phyloP scores from a whole-genome alignment of 768 basidiomycete genomes.

The Boletus rufocinnamomeus region DNA sequence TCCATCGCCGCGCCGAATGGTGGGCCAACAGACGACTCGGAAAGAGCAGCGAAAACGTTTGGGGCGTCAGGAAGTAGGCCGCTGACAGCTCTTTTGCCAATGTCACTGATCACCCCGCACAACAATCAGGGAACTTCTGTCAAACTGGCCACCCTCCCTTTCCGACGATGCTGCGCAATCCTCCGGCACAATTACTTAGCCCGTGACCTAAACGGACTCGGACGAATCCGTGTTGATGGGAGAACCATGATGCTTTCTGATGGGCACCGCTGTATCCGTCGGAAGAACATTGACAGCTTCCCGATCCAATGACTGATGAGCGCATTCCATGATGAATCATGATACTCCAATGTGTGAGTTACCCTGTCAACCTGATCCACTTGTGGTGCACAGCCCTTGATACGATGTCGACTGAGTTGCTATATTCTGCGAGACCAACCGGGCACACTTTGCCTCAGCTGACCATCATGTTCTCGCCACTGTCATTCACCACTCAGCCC shows the following conservation, averaged over 20 bases:
- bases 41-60: slow-evolving; percentile 92
- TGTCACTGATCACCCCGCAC: slow-evolving; percentile 3
- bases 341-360: neutral
- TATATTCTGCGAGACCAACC: neutral
- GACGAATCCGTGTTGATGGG: neutral
- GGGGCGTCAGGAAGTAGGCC: slow-evolving; percentile 83
- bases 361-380: neutral
- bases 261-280: neutral
- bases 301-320: neutral
- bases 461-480: slow-evolving; percentile 11
- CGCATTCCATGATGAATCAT: no score
- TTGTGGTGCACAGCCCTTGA: neutral
- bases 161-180: slow-evolving; percentile 22
- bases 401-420: neutral
- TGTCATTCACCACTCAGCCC: slow-evolving; percentile 39
- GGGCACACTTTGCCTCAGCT: no score
- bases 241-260: neutral
- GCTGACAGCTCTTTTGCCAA: neutral
- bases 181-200: slow-evolving; percentile 27
- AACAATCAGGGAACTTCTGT: slow-evolving; percentile 22
- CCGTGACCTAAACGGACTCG: neutral
- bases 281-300: neutral
- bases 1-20: slow-evolving; percentile 87
- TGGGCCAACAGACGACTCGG: slow-evolving; percentile 79
- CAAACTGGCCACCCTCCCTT: slow-evolving; percentile 33